Conservation (phyloP, 1,284 basidiomycete species). For the Ceratobasidium sp. region DNA sequence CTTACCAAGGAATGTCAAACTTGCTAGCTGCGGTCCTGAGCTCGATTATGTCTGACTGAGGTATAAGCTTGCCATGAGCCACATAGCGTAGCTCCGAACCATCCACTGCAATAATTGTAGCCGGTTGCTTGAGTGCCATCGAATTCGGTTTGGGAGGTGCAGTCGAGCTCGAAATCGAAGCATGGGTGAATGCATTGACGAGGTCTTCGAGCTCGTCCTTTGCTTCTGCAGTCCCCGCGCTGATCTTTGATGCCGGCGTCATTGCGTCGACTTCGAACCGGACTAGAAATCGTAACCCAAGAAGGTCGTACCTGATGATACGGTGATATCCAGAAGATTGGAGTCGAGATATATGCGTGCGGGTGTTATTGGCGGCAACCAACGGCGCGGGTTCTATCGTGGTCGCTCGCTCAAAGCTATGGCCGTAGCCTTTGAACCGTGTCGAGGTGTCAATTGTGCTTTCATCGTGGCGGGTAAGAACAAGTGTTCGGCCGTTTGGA, state of each 20-base stretch:
- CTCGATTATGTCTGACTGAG: conserved; percentile 10
- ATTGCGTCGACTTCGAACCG: conserved; percentile 33
- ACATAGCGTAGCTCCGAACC: conserved; percentile 24
- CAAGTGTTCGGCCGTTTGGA: conserved; percentile 15
- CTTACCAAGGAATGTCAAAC: conserved; percentile 26
- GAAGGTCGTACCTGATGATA: conserved; percentile 31
- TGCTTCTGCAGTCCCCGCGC: neutral
- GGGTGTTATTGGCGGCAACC: neutral
- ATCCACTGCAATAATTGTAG: neutral
- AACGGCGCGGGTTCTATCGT: neutral
- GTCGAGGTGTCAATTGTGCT: neutral
- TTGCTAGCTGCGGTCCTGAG: conserved; percentile 6
- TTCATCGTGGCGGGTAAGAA: conserved; percentile 21
- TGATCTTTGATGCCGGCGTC: neutral
- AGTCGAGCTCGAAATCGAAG: conserved; percentile 4
- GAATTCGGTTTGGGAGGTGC: neutral
- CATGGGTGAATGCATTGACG: neutral
- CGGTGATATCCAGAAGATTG: conserved; percentile 19
- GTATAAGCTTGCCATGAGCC: conserved; percentile 13
- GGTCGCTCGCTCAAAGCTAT: conserved; percentile 15
- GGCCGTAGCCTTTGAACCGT: conserved; percentile 16
- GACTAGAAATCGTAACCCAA: conserved; percentile 24
- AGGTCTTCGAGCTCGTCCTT: conserved; percentile 9
- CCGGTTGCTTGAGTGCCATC: neutral
- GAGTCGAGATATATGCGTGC: neutral